Conservation (phyloP, 106 monocot genomes). For the Cymbidium sinense region DNA sequence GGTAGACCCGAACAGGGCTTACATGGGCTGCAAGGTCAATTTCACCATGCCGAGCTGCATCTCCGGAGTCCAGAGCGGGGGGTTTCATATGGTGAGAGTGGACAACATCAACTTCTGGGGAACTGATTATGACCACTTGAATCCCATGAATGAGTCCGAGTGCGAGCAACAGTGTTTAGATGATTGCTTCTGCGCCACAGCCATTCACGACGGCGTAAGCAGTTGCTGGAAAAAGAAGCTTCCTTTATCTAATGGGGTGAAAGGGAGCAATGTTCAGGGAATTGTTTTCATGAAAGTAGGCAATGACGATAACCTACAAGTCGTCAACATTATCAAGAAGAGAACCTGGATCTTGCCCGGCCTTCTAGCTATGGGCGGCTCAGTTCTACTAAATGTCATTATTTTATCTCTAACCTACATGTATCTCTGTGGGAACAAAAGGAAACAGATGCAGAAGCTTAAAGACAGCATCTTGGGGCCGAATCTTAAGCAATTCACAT, state of each 20-base stretch:
- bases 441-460: too few species aligned
- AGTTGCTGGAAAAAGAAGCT: too few species aligned
- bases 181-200: neutral
- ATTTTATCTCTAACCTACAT: neutral
- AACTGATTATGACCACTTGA: constrained; percentile 5
- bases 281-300: neutral
- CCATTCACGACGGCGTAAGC: neutral
- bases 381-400: neutral
- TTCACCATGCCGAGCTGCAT: constrained; percentile 1
- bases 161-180: too few species aligned
- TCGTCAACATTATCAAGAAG: too few species aligned
- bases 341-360: too few species aligned
- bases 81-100: neutral
- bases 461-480: too few species aligned
- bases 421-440: constrained; percentile 8
- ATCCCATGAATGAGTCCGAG: neutral
- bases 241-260: too few species aligned
- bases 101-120: neutral
- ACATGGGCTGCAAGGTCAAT: constrained; percentile 11
- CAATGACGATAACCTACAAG: too few species aligned
- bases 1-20: constrained; percentile 1
- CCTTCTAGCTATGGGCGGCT: neutral
- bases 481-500: too few species aligned
- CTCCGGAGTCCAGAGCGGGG: neutral
- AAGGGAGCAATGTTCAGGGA: neutral